Evolutionary conservation across 768 basidiomycete species (phyloP).

Genomic region (Leccinum truebloodii): DNA sequence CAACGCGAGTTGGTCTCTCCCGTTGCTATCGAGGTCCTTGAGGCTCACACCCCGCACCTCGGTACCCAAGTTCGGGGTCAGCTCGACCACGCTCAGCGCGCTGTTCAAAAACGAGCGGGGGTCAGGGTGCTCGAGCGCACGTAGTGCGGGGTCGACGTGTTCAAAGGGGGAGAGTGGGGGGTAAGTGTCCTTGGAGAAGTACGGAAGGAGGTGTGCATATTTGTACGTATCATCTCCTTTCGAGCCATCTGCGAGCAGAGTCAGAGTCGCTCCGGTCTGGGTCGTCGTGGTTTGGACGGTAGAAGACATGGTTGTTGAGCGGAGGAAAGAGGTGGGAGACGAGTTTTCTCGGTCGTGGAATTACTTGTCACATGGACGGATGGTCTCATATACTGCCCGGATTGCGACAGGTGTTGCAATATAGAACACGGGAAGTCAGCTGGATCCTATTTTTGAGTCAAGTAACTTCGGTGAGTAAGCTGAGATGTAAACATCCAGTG

Average conservation of each 20-base stretch:
- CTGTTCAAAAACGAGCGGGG: constrained; percentile 68
- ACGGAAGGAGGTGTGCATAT: constrained; percentile 71
- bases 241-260: constrained; percentile 6
- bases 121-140: constrained; percentile 65
- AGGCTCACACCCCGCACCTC: constrained; percentile 75
- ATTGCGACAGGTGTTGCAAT: too few relatives aligned
- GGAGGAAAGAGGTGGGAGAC: background rate
- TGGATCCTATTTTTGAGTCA: too few relatives aligned
- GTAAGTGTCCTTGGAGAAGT: constrained; percentile 59
- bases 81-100: constrained; percentile 55
- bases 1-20: constrained; percentile 70
- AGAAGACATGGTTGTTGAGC: background rate
- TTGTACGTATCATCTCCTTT: constrained; percentile 42
- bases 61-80: constrained; percentile 75
- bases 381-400: background rate
- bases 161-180: constrained; percentile 72
- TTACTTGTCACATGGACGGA: background rate
- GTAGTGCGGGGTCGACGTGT: constrained; percentile 73
- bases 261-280: constrained; percentile 5
- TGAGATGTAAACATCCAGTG: too few relatives aligned
- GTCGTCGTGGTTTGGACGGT: constrained; percentile 18
- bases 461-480: too few relatives aligned
- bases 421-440: too few relatives aligned
- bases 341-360: background rate
- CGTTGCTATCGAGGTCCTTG: constrained; percentile 54